These are phyloP conservation scores for Ascochyta viciae-villosae DNA, from an alignment of 2,329 filamentous ascomycete species.

Conservation along the genomic window DNA sequence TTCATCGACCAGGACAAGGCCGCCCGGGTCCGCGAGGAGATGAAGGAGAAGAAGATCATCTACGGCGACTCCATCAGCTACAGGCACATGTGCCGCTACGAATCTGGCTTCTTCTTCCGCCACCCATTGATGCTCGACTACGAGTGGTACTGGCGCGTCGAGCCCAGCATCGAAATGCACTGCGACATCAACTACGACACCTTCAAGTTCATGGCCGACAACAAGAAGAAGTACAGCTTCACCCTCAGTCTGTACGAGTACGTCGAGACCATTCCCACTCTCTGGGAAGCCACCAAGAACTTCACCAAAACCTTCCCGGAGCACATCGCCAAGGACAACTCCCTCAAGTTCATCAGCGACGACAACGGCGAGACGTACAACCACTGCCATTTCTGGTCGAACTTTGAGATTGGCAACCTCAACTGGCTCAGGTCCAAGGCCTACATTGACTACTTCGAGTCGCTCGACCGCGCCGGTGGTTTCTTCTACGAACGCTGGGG, in stretches of 20 bases:
- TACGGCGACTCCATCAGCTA: slow-evolving; percentile 98
- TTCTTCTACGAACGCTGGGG: slow-evolving; percentile 99
- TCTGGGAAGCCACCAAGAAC: slow-evolving; percentile 95
- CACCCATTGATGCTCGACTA: slow-evolving; percentile 93
- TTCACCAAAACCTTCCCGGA: slow-evolving; percentile 92
- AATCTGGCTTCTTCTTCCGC: slow-evolving; percentile 99
- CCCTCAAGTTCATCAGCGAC: slow-evolving; percentile 89
- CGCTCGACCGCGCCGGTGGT: slow-evolving; percentile 86
- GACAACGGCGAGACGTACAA: slow-evolving; percentile 93
- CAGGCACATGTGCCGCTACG: slow-evolving; percentile 98
- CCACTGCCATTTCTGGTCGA: slow-evolving; percentile 99
- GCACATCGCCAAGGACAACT: slow-evolving; percentile 83
- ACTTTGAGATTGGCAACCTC: slow-evolving; percentile 95
- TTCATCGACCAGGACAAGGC: slow-evolving; percentile 97
- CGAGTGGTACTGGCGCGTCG: slow-evolving; percentile 99
- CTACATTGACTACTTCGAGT: slow-evolving; percentile 90
- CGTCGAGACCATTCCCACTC: slow-evolving; percentile 90
- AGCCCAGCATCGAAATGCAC: slow-evolving; percentile 94
- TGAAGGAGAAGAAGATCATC: slow-evolving; percentile 94
- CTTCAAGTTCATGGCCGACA: slow-evolving; percentile 94
- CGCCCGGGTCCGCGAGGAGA: slow-evolving; percentile 87
- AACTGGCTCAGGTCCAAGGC: slow-evolving; percentile 90
- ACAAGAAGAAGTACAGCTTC: slow-evolving; percentile 98
- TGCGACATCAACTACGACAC: slow-evolving; percentile 96
- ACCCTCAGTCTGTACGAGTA: slow-evolving; percentile 96